These are phyloP conservation scores for Picea abies DNA, from an alignment of 83 land plant genomes.

Conservation along the genomic window DNA sequence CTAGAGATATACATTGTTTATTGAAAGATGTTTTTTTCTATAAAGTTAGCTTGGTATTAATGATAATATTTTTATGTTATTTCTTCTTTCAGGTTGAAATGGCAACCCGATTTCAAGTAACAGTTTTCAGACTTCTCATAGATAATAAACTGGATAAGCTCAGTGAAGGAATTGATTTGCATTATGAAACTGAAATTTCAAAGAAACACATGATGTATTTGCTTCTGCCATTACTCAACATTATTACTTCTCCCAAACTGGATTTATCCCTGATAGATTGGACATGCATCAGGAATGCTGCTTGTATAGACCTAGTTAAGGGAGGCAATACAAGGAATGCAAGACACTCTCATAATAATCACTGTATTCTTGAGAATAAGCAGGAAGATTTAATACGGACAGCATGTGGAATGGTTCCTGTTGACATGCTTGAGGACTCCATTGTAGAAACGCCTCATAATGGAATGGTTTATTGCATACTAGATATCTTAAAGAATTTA, in stretches of 20 bases:
- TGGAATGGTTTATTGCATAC: constrained; percentile 31
- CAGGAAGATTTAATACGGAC: constrained; percentile 21
- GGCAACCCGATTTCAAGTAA: constrained; percentile 35
- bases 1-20: neutral
- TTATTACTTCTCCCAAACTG: neutral
- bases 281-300: constrained; percentile 25
- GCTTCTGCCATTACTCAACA: constrained; percentile 29
- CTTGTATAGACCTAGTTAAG: neutral
- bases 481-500: constrained; percentile 20
- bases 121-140: constrained; percentile 31
- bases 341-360: neutral
- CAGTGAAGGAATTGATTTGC: neutral
- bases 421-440: constrained; percentile 30
- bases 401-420: constrained; percentile 24
- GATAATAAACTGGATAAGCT: constrained; percentile 20
- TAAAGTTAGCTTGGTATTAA: neutral
- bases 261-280: constrained; percentile 31
- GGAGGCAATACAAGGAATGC: no score
- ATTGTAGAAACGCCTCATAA: constrained; percentile 49
- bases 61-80: neutral
- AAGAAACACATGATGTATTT: constrained; percentile 29
- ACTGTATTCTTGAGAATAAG: neutral
- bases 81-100: constrained; percentile 30
- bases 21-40: neutral
- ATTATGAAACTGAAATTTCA: neutral